Evolutionary conservation across 371 early-diverging fungal genomes (phyloP).

Genomic region (Umbelopsis sp.): DNA sequence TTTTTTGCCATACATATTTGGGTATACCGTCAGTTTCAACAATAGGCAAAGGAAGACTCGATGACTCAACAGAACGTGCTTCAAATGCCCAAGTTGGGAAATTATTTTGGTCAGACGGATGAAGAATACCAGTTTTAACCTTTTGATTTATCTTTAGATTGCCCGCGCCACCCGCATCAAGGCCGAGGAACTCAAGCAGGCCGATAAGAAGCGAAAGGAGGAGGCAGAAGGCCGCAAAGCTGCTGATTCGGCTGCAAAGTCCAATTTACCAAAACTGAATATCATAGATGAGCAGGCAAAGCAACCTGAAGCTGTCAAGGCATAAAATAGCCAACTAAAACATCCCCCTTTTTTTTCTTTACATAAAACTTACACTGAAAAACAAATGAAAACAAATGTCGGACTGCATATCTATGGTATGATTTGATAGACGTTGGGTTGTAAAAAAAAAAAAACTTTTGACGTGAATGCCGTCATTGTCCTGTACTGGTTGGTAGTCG

Average conservation of each 20-base stretch:
- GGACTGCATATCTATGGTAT: too few species aligned
- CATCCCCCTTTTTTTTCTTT: neutral
- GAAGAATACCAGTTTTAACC: neutral
- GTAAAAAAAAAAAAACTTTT: neutral
- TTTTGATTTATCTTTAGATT: slow-evolving; percentile 35
- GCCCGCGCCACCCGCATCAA: slow-evolving; percentile 64
- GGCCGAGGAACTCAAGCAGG: slow-evolving; percentile 62
- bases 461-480: slow-evolving; percentile 13
- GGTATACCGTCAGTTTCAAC: too few species aligned
- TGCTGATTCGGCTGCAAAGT: slow-evolving; percentile 58
- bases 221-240: slow-evolving; percentile 52
- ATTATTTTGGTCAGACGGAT: neutral
- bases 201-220: slow-evolving; percentile 54
- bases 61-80: too few species aligned
- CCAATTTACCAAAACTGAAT: slow-evolving; percentile 60
- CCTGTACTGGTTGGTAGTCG: too few species aligned
- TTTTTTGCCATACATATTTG: too few species aligned
- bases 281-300: slow-evolving; percentile 57
- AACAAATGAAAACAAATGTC: neutral
- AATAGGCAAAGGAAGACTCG: too few species aligned
- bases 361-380: neutral
- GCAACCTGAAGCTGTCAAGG: slow-evolving; percentile 35
- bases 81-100: neutral
- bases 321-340: slow-evolving; percentile 22
- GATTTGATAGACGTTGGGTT: neutral